Evolutionary conservation across 1,284 basidiomycete species (phyloP).

Genomic region (Tausonia pullulans): DNA sequence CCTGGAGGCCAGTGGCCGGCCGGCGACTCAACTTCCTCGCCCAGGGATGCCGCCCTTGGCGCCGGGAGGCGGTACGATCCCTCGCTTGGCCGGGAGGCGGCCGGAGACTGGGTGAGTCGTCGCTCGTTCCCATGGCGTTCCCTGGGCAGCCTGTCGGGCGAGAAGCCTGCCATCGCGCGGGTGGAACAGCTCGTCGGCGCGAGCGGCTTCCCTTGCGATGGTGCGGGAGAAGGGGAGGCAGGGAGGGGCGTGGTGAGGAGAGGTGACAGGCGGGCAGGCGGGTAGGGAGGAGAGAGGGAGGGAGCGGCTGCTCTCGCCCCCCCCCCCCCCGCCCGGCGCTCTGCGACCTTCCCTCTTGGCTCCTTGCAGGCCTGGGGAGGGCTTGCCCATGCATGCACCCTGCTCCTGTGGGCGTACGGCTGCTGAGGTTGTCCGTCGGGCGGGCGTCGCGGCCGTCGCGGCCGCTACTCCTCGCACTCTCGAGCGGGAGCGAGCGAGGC

Average conservation of each 20-base stretch:
- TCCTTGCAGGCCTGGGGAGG: neutral
- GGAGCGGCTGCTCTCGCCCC: neutral
- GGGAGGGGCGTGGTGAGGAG: no score
- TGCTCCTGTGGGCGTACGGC: neutral
- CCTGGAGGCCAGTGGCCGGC: neutral
- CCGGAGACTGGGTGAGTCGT: neutral
- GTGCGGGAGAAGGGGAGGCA: no score
- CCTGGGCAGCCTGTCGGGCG: neutral
- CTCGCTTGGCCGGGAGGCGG: no score
- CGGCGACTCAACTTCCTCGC: neutral
- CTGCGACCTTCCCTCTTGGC: neutral
- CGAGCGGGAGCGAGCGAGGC: neutral
- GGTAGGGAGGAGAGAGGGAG: neutral
- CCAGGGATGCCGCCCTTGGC: no score
- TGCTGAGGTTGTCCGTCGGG: neutral
- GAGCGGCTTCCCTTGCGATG: no score
- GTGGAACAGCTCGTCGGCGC: neutral
- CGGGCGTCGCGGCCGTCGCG: neutral
- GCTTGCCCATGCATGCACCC: no score
- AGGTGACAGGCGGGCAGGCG: neutral
- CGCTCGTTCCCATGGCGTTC: neutral
- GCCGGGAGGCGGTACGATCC: no score
- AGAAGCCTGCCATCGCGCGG: neutral
- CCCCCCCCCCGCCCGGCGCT: neutral
- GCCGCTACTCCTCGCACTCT: neutral